Conservation (phyloP, 345 rosid genomes). For the Populus alba region DNA sequence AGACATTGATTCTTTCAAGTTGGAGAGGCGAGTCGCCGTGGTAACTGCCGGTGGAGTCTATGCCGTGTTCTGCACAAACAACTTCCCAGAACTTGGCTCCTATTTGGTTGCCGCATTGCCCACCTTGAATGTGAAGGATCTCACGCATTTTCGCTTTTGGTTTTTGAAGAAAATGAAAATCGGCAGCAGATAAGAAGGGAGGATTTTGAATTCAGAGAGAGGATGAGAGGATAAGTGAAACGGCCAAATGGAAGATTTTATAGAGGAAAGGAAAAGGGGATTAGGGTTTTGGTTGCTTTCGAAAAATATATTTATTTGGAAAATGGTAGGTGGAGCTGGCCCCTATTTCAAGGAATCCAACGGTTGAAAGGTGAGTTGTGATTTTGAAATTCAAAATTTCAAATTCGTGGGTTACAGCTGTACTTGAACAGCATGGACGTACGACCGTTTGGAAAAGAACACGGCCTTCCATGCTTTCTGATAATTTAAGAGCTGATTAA, state of each 20-base stretch:
- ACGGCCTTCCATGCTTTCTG: neutral
- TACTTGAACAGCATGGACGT: neutral
- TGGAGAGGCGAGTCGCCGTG: slow-evolving; percentile 22
- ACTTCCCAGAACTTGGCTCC: slow-evolving; percentile 33
- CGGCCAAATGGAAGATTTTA: neutral
- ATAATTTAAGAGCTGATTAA: neutral
- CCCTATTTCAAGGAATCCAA: neutral
- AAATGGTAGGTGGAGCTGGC: neutral
- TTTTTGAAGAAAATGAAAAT: neutral
- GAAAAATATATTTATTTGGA: neutral
- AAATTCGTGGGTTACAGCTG: slow-evolving; percentile 15
- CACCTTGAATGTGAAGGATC: slow-evolving; percentile 31
- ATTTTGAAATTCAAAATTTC: slow-evolving; percentile 13
- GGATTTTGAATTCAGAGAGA: neutral
- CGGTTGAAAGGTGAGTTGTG: neutral
- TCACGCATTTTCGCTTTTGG: slow-evolving; percentile 20
- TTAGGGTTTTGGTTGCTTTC: neutral
- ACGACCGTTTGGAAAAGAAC: neutral
- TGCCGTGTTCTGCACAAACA: slow-evolving; percentile 28
- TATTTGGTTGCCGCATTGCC: slow-evolving; percentile 33
- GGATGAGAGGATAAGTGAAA: neutral
- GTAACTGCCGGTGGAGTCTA: slow-evolving; percentile 27
- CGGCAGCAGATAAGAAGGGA: neutral
- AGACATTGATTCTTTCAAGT: slow-evolving; percentile 28
- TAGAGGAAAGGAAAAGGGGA: neutral